Conservation (phyloP, 805 yeast genomes). For the Metschnikowia hibisci region DNA sequence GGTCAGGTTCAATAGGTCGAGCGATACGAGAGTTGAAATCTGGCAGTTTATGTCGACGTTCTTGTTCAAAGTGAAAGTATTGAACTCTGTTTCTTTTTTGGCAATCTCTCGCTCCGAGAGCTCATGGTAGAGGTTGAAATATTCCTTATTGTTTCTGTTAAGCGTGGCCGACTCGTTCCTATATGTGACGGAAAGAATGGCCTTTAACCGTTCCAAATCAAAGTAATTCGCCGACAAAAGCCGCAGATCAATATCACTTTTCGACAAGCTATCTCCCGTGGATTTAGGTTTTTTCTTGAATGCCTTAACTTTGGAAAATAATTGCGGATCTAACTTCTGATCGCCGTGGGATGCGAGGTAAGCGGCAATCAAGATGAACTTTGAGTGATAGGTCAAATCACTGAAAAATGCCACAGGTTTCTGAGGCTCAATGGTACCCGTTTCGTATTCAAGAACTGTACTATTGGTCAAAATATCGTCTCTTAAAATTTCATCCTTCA, state of each 20-base stretch:
- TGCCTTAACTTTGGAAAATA: conserved; percentile 58
- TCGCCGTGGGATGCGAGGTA: conserved; percentile 79
- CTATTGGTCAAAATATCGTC: conserved; percentile 32
- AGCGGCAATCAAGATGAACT: conserved; percentile 74
- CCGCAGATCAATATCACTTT: conserved; percentile 52
- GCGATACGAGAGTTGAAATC: conserved; percentile 54
- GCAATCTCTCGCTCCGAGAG: conserved; percentile 34
- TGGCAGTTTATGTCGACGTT: conserved; percentile 52
- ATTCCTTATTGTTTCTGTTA: conserved; percentile 21
- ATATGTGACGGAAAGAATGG: conserved; percentile 71
- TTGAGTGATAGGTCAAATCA: conserved; percentile 58
- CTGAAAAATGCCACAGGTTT: conserved; percentile 21
- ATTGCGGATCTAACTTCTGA: conserved; percentile 61
- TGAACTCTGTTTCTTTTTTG: conserved; percentile 29
- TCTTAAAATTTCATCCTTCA: conserved; percentile 24
- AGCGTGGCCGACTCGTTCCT: conserved; percentile 35
- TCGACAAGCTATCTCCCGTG: conserved; percentile 21
- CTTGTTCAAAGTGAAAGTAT: conserved; percentile 33
- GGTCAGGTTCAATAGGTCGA: conserved; percentile 46
- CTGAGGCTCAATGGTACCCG: conserved; percentile 18
- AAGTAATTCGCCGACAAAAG: conserved; percentile 69
- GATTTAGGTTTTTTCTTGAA: conserved; percentile 30
- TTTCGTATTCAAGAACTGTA: conserved; percentile 24
- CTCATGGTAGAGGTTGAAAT: conserved; percentile 25
- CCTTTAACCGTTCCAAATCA: conserved; percentile 73